Conservation (phyloP, 169 alveolate species). For the Perkinsus chesapeaki region DNA sequence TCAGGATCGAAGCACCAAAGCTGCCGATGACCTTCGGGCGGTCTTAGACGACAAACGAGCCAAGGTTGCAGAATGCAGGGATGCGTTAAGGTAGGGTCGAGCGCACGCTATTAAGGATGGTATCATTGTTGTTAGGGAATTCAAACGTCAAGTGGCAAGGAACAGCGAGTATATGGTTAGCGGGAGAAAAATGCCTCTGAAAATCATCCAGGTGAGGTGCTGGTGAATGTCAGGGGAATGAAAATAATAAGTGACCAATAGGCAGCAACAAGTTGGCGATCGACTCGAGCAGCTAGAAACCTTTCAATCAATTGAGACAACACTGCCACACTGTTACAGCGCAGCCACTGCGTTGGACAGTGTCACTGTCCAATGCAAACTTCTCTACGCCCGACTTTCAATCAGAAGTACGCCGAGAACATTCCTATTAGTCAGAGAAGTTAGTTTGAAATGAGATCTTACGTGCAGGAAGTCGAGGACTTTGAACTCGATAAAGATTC, state of each 20-base stretch:
- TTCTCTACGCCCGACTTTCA: neutral
- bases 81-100: neutral
- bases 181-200: slow-evolving; percentile 54
- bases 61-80: neutral
- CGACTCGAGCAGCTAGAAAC: no score
- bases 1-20: neutral
- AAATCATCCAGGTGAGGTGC: slow-evolving; percentile 30
- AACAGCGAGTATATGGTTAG: slow-evolving; percentile 58
- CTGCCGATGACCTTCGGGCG: neutral
- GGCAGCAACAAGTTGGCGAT: no score
- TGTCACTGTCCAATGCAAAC: no score
- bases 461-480: slow-evolving; percentile 20
- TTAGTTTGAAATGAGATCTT: neutral
- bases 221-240: no score
- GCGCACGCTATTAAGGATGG: no score
- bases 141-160: slow-evolving; percentile 65
- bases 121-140: slow-evolving; percentile 39
- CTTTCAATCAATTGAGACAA: no score
- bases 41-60: neutral
- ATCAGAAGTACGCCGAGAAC: neutral
- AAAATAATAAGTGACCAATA: no score
- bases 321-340: no score
- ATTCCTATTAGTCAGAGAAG: neutral
- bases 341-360: no score
- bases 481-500: slow-evolving; percentile 31